These are phyloP conservation scores for Citrus mangshanensis DNA, from an alignment of 345 rosid genomes.

Conservation along the genomic window DNA sequence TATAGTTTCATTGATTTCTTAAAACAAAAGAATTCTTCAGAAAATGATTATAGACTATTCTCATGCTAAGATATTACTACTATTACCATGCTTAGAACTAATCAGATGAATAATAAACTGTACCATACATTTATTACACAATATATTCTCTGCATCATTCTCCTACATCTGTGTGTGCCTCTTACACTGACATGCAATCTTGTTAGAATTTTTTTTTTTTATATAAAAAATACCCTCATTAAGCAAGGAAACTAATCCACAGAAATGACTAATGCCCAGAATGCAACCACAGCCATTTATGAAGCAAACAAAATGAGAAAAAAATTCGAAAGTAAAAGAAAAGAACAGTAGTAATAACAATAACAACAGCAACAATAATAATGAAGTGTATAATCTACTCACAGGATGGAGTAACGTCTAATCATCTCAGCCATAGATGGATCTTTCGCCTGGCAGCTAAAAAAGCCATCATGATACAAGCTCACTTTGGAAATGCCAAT, in stretches of 20 bases:
- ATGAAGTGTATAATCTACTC: conserved; percentile 31
- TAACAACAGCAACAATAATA: background rate
- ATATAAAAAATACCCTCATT: background rate
- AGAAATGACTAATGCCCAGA: background rate
- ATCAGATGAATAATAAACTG: background rate
- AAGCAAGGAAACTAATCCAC: background rate
- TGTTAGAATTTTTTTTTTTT: background rate
- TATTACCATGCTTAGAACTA: background rate
- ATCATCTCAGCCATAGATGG: conserved; percentile 58
- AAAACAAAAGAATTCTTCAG: background rate
- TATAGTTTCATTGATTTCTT: background rate
- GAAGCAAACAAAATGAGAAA: background rate
- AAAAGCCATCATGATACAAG: conserved; percentile 62
- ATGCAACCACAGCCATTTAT: background rate
- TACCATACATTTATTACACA: background rate
- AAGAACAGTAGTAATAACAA: background rate
- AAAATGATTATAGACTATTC: background rate
- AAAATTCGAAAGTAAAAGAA: no score
- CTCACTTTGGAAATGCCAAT: conserved; percentile 62
- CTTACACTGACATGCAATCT: no score
- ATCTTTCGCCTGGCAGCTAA: conserved; percentile 66
- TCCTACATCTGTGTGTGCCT: background rate
- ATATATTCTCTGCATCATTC: background rate
- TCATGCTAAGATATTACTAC: background rate
- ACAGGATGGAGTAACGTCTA: conserved; percentile 51